Percentiles rank a stretch among this genome's conserved stretches.
These are phyloP conservation scores for Mycena belliarum DNA, from an alignment of 768 basidiomycete species.

Conservation along the genomic window DNA sequence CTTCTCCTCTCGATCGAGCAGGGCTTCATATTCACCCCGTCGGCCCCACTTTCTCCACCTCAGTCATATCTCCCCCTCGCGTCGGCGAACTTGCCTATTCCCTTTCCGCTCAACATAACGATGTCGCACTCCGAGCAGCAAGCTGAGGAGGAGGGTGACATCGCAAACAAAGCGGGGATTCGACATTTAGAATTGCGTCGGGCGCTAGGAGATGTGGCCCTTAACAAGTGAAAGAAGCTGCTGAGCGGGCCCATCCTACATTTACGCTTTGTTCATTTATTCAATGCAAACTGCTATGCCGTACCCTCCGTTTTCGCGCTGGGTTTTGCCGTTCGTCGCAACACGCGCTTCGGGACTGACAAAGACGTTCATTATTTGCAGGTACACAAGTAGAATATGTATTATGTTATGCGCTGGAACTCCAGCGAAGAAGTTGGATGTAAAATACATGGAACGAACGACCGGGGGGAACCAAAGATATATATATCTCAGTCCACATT, in stretches of 20 bases:
- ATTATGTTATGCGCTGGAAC: slow-evolving; percentile 7
- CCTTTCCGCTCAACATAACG: slow-evolving; percentile 17
- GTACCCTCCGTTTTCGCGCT: no score
- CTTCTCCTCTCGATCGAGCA: slow-evolving; percentile 64
- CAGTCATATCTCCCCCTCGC: slow-evolving; percentile 38
- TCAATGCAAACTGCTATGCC: slow-evolving; percentile 12
- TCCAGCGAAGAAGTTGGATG: slow-evolving; percentile 1
- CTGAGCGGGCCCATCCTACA: slow-evolving; percentile 7
- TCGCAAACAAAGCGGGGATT: slow-evolving; percentile 14
- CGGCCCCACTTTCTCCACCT: slow-evolving; percentile 61
- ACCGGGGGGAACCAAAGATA: background rate
- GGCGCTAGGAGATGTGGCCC: slow-evolving; percentile 22
- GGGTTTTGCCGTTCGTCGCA: no score
- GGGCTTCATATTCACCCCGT: slow-evolving; percentile 68
- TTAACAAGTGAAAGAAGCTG: slow-evolving; percentile 20
- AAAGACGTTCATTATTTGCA: slow-evolving; percentile 14
- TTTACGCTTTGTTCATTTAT: slow-evolving; percentile 6
- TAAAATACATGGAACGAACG: slow-evolving; percentile 6
- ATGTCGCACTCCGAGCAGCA: slow-evolving; percentile 9
- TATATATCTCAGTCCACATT: slow-evolving; percentile 2
- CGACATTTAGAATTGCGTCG: slow-evolving; percentile 22
- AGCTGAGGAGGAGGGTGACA: slow-evolving; percentile 7
- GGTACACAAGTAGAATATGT: background rate
- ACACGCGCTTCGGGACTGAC: no score
- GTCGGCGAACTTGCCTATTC: slow-evolving; percentile 17